Conservation (phyloP, 2,329 filamentous ascomycete genomes). For the Leptographium procerum region DNA sequence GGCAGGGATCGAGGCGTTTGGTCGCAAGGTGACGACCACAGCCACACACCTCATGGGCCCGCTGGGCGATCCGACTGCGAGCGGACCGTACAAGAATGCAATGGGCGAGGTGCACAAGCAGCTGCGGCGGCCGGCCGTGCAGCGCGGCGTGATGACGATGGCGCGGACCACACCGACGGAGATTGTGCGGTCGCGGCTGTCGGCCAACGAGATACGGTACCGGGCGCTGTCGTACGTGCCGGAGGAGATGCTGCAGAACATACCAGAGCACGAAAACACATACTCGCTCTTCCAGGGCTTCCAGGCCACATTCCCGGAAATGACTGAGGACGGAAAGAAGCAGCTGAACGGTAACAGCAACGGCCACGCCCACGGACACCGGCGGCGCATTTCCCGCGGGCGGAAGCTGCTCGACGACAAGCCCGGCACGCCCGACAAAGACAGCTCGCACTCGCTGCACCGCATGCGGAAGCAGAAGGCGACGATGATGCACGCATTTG, state of each 20-base stretch:
- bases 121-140: conserved; percentile 69
- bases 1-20: conserved; percentile 81
- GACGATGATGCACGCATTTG: conserved; percentile 69
- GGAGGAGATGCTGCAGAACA: conserved; percentile 80
- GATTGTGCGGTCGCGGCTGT: conserved; percentile 82
- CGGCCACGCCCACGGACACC: conserved; percentile 14
- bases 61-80: conserved; percentile 41
- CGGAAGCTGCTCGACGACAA: conserved; percentile 64
- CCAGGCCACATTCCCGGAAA: conserved; percentile 70
- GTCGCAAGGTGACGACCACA: conserved; percentile 88
- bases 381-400: conserved; percentile 55
- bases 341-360: conserved; percentile 22
- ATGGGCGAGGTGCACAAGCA: conserved; percentile 85
- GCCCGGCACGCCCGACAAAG: conserved; percentile 26
- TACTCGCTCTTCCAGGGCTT: conserved; percentile 97
- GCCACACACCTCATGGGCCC: conserved; percentile 80
- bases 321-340: conserved; percentile 58
- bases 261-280: conserved; percentile 72
- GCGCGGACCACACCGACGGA: conserved; percentile 88
- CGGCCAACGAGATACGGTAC: conserved; percentile 84
- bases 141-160: conserved; percentile 85
- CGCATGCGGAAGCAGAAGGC: conserved; percentile 73
- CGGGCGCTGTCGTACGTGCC: conserved; percentile 79
- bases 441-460: conserved; percentile 54
- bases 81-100: conserved; percentile 69